phyloP scores from a whole-genome alignment of 2,329 filamentous ascomycete genomes.

The Coleophoma cylindrospora region DNA sequence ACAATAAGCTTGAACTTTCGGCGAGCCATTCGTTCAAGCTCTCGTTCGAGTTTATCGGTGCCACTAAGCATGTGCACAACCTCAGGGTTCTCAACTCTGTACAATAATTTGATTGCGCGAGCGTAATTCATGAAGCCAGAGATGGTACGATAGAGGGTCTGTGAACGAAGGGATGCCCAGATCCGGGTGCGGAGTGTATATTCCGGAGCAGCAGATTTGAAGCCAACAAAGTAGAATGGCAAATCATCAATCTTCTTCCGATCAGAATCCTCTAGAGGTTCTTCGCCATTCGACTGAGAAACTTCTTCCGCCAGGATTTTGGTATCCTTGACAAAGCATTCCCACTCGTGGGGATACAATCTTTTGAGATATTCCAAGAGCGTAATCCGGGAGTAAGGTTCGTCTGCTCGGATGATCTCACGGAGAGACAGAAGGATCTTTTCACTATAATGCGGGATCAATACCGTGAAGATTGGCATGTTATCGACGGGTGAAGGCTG shows the following conservation, averaged over 20 bases:
- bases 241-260: constrained; percentile 99
- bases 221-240: constrained; percentile 99
- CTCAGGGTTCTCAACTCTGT: constrained; percentile 97
- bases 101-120: constrained; percentile 95
- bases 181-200: constrained; percentile 97
- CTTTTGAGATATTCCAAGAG: constrained; percentile 97
- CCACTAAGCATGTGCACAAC: constrained; percentile 99
- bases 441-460: constrained; percentile 97
- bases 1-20: constrained; percentile 98
- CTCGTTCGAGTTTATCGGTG: constrained; percentile 95
- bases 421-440: constrained; percentile 96
- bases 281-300: constrained; percentile 91
- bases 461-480: constrained; percentile 97
- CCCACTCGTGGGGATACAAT: constrained; percentile 97
- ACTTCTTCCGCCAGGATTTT: constrained; percentile 98
- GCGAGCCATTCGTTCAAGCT: constrained; percentile 95
- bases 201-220: constrained; percentile 97
- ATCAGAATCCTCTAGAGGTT: constrained; percentile 79
- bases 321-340: constrained; percentile 99
- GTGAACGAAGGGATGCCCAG: constrained; percentile 95
- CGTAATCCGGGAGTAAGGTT: constrained; percentile 96
- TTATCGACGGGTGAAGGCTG: constrained; percentile 97
- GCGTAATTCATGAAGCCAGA: constrained; percentile 99
- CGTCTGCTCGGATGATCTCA: constrained; percentile 98
- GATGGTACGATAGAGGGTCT: constrained; percentile 95